Evolutionary conservation across 768 basidiomycete species (phyloP), one percentile per base, ranked within the genome.

Genomic region (Auriscalpium vulgare): DNA sequence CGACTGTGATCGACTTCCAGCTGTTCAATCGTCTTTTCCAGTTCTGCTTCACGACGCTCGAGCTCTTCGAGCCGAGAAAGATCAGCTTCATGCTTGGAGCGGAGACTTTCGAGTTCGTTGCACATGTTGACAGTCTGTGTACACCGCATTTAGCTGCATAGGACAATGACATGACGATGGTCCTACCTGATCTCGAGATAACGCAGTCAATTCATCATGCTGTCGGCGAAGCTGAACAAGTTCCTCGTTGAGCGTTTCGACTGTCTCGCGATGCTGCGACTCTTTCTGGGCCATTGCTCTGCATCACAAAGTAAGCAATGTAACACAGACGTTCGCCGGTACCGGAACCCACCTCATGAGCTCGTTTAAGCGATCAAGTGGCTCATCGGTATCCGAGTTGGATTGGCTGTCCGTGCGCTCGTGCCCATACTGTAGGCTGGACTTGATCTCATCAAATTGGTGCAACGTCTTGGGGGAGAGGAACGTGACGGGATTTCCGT

Each of bases 241-340:
- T 64, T 95, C 82, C 13, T 73, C 66, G 46, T 83, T 84, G 59
- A 97, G 76, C 36, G 74, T 74, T 44, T 91, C 85, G 29, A 97
- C 87, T 21, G 80, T 67, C 65, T 95, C 91, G 37, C 83, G 82
- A 67, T 98, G 95, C 37, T 84, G 77, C 4, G 91, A 87, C 69
- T 99, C 97, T 68, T 98, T 98, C 73, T 91, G 87, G 3, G 95
- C 95, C 95, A 98, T 97, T 2, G 95, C 91, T 60, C 93, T 97
- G 56, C 21, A 11, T 37, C 29, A 63, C 47, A 47, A 9, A 34
- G 43, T 53, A 10, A 58, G 58, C 46, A 56, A 65, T 37, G 56
- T 58, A 29, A 47, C 47, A 9, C 35, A 50, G 44, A 57, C 62
- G 49, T 54, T 29, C 4, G 29, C 29, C 29, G 29, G 29, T 5